Evolutionary conservation across 2,329 filamentous ascomycete species (phyloP), one percentile per base, ranked within the genome.

Genomic region (Aspergillus sp.): DNA sequence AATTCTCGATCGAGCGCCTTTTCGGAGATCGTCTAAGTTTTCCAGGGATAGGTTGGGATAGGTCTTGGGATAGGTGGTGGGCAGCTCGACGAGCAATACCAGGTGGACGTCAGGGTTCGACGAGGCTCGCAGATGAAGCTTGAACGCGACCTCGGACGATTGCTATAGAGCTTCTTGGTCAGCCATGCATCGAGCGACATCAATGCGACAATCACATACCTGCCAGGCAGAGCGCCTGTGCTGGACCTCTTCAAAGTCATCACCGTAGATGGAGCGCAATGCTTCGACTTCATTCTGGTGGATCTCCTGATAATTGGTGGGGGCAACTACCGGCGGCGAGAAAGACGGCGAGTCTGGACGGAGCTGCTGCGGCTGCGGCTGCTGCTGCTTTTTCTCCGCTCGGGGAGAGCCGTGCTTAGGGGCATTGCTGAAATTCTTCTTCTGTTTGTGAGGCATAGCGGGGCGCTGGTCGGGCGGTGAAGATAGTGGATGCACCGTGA

Each of bases 31-130:
- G 25, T 82, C 81, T 44, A 87, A 79, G 57, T 87, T 82, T 64
- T 90, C 88, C 48, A 96, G 72, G 4, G 84, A 86, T 13, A 96
- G 78, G 10, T 91, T 79, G 1, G 93, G 93, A 1, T 87, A 80
- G 1, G 92, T 90, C 72, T 91, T 96, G 3, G 94, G 95, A 73
- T 98, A 98, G 0, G 93, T 96, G 6, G 92, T 90, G 8, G 92
- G 95, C 66, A 98, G 81, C 58, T 90, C 88, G 55, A 96, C 91
- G 51, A 86, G 83, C n/a, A 98, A 78, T 2, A 86, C 87, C 41
- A 92, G 82, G 25, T 83, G 83, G 62, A 92, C 84, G 52, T 92
- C 88, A 39, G 87, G 83, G 70, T 95, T 89, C 0, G 87, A 88
- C 3, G 87, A 87, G 8, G 91, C 85, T 70, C 86, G 91, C 64